phyloP scores from a whole-genome alignment of 768 basidiomycete species.

The Tylopilus plumbeoviolaceoides region DNA sequence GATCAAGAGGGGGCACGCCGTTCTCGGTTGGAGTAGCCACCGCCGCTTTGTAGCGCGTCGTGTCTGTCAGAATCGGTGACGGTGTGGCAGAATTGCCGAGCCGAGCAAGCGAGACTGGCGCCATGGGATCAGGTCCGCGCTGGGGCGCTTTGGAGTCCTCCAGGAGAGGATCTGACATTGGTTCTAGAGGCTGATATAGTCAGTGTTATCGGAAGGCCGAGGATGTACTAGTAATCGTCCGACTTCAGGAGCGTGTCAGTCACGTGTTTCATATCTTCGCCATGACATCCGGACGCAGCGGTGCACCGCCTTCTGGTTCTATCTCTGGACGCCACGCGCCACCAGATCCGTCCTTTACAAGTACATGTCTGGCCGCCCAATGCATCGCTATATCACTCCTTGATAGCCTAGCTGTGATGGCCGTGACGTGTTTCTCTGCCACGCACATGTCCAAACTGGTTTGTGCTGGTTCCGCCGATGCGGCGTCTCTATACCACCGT shows the following conservation, averaged over 20 bases:
- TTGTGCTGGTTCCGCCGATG: not conserved
- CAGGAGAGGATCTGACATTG: not conserved
- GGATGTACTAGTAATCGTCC: not conserved
- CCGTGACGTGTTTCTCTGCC: not conserved
- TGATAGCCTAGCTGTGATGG: not conserved
- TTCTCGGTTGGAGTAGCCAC: conserved; percentile 4
- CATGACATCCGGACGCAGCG: no score
- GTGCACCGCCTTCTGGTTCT: not conserved
- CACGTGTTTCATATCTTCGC: not conserved
- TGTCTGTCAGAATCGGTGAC: conserved; percentile 6
- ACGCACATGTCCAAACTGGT: not conserved
- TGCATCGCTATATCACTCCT: not conserved
- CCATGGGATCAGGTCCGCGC: not conserved
- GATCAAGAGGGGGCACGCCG: conserved; percentile 43
- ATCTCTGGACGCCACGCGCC: not conserved
- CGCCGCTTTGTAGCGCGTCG: conserved; percentile 1
- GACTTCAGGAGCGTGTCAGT: not conserved
- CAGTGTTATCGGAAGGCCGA: not conserved
- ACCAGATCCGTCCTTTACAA: conserved; percentile 1
- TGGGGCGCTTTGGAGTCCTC: not conserved
- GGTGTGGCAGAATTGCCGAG: conserved; percentile 6
- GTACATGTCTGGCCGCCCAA: not conserved
- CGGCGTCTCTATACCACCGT: not conserved
- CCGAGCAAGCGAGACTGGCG: conserved; percentile 1
- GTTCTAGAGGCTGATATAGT: not conserved